phyloP scores from a whole-genome alignment of 352 stramenopile species.

The Phytophthora idaei region DNA sequence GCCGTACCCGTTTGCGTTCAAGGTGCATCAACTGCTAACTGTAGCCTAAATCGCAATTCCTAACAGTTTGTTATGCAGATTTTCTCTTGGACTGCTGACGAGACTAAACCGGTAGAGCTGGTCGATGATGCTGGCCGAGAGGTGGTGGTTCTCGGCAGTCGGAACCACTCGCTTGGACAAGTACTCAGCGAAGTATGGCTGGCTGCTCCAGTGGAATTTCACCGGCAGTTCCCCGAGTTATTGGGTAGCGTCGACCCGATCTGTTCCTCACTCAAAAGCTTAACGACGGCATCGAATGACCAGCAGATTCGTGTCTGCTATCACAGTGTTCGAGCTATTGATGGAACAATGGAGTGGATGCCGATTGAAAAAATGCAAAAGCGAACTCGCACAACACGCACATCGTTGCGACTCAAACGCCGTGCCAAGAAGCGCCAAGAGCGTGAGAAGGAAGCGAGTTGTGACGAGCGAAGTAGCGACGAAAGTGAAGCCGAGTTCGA shows the following conservation, averaged over 20 bases:
- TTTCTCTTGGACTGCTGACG: constrained; percentile 16
- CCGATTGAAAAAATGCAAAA: constrained; percentile 26
- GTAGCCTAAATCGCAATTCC: neutral
- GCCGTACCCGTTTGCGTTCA: constrained; percentile 24
- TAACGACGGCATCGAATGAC: neutral
- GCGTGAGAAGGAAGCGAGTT: neutral
- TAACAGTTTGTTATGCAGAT: constrained; percentile 14
- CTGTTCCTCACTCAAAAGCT: neutral
- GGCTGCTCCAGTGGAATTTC: constrained; percentile 15
- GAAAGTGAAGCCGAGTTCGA: constrained; percentile 20
- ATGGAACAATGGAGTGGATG: constrained; percentile 16
- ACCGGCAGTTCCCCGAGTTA: constrained; percentile 20
- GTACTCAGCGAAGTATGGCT: constrained; percentile 32
- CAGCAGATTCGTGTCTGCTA: constrained; percentile 18
- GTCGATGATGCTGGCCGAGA: constrained; percentile 8
- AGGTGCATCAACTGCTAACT: constrained; percentile 8
- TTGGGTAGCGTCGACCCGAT: constrained; percentile 8
- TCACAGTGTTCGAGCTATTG: neutral
- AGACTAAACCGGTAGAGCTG: constrained; percentile 12
- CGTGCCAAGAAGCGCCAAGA: constrained; percentile 23
- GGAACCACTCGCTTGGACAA: constrained; percentile 17
- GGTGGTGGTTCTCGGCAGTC: constrained; percentile 24
- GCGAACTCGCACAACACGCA: neutral
- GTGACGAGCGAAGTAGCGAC: neutral
- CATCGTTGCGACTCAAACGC: neutral